phyloP scores from a whole-genome alignment of 306 rosid species.

The Crotalaria pallida region DNA sequence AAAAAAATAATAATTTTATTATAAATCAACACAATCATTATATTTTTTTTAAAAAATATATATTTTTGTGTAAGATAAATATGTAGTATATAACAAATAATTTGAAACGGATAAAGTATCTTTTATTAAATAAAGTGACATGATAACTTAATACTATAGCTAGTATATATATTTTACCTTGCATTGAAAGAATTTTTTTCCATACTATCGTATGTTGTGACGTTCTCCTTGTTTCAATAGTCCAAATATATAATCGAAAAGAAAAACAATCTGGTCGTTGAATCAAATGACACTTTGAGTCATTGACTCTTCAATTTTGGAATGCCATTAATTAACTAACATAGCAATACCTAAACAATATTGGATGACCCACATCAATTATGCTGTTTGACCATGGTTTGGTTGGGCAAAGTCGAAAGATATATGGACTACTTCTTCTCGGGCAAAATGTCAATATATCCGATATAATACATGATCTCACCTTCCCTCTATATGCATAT shows the following conservation, averaged over 20 bases:
- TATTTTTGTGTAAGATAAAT: no score
- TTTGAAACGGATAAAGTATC: no score
- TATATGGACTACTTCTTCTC: conserved; percentile 27
- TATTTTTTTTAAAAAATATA: no score
- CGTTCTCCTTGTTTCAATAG: no score
- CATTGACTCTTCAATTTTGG: conserved; percentile 9
- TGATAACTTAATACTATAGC: no score
- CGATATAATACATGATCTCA: not conserved
- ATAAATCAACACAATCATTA: no score
- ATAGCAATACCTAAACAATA: not conserved
- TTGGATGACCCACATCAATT: conserved; percentile 24
- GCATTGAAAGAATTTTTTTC: no score
- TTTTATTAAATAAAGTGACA: no score
- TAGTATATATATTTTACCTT: no score
- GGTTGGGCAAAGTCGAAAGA: conserved; percentile 24
- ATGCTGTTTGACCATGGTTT: conserved; percentile 7
- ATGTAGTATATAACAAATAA: no score
- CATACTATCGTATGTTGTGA: no score
- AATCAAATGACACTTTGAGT: not conserved
- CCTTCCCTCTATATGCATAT: conserved; percentile 5
- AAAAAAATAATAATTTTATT: no score
- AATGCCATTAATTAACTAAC: not conserved
- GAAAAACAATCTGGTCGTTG: not conserved
- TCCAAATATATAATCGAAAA: not conserved
- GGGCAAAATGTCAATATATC: conserved; percentile 1